Conservation (phyloP, 1,284 basidiomycete species). For the Cutaneotrichosporon cavernicola region DNA sequence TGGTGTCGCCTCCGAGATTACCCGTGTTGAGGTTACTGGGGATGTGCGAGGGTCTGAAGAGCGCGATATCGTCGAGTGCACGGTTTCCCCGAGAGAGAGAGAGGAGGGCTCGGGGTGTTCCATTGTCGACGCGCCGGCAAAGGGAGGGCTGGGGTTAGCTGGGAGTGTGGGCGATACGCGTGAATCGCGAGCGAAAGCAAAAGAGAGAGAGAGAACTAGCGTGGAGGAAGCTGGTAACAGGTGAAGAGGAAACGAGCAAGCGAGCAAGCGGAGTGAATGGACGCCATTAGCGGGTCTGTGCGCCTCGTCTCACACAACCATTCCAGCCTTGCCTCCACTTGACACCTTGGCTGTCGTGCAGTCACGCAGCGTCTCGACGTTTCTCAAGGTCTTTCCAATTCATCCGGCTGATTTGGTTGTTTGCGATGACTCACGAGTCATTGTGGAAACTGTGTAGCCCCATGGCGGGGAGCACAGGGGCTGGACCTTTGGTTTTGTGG, state of each 20-base stretch:
- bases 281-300: neutral
- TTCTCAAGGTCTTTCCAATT: neutral
- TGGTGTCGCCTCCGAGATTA: neutral
- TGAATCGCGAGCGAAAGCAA: neutral
- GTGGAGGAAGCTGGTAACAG: neutral
- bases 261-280: neutral
- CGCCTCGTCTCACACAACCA: neutral
- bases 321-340: neutral
- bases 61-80: neutral
- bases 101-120: constrained; percentile 37
- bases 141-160: constrained; percentile 39
- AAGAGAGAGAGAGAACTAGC: neutral
- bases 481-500: constrained; percentile 36
- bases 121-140: constrained; percentile 33
- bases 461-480: constrained; percentile 51
- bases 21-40: neutral
- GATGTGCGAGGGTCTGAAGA: neutral
- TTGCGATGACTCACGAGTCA: constrained; percentile 43
- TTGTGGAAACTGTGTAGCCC: constrained; percentile 51
- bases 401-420: neutral
- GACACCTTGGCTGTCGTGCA: neutral
- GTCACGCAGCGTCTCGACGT: neutral
- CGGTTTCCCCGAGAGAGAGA: constrained; percentile 33
- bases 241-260: neutral
- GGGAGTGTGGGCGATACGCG: neutral